These are phyloP conservation scores for Fonsecaea multimorphosa DNA, from an alignment of 2,329 filamentous ascomycete species.

Conservation along the genomic window DNA sequence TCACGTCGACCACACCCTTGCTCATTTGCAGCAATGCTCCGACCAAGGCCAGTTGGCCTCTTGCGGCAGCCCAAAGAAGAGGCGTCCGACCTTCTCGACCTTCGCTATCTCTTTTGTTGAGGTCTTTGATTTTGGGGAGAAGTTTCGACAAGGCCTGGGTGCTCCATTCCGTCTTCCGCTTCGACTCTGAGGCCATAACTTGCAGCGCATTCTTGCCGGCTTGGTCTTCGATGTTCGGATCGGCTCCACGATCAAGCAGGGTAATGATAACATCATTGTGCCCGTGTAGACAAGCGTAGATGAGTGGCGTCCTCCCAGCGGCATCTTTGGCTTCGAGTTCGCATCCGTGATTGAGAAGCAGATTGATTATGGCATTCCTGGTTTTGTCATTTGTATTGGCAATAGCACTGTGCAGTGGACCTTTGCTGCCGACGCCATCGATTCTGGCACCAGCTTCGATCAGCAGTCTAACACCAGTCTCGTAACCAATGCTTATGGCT, in stretches of 20 bases:
- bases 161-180: slow-evolving; percentile 52
- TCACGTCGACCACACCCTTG: slow-evolving; percentile 47
- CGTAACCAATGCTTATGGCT: slow-evolving; percentile 23
- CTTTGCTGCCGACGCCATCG: slow-evolving; percentile 41
- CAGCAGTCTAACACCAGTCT: slow-evolving; percentile 37
- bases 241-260: slow-evolving; percentile 21
- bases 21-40: slow-evolving; percentile 51
- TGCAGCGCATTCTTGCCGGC: slow-evolving; percentile 42
- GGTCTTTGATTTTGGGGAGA: slow-evolving; percentile 47
- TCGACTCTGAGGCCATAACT: slow-evolving; percentile 54
- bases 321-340: slow-evolving; percentile 44
- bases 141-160: slow-evolving; percentile 53
- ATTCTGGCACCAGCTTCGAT: slow-evolving; percentile 49
- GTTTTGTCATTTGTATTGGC: slow-evolving; percentile 48
- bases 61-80: slow-evolving; percentile 64
- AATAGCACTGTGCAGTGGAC: slow-evolving; percentile 48
- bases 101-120: slow-evolving; percentile 54
- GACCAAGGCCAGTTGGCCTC: slow-evolving; percentile 59
- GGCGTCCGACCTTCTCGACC: slow-evolving; percentile 60
- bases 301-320: slow-evolving; percentile 22
- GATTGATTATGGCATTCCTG: slow-evolving; percentile 41
- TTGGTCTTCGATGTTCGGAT: slow-evolving; percentile 23
- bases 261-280: slow-evolving; percentile 25
- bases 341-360: slow-evolving; percentile 48
- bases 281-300: slow-evolving; percentile 24